Percentiles rank a stretch among this genome's conserved stretches.
Evolutionary conservation across 176 grass and related monocot genomes (phyloP).

Genomic region (Phragmites australis): DNA sequence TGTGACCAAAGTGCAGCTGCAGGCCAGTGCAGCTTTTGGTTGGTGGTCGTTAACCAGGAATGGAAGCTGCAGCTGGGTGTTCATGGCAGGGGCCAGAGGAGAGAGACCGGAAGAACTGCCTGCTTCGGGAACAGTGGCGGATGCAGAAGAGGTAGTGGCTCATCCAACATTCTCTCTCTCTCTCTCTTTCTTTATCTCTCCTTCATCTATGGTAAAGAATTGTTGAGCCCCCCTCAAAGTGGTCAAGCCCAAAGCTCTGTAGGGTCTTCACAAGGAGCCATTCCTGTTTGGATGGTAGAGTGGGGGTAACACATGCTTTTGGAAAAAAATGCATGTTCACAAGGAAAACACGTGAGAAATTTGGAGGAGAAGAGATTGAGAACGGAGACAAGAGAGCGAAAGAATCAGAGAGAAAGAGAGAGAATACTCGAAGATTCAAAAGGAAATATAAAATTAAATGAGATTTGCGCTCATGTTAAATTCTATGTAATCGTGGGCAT

Average conservation of each 20-base stretch:
- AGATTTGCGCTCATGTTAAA: not conserved
- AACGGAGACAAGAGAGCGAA: too few relatives aligned
- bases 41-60: constrained; percentile 23
- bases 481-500: not conserved
- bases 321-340: too few relatives aligned
- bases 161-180: not conserved
- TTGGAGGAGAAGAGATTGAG: too few relatives aligned
- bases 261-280: not conserved
- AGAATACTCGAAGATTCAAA: not conserved
- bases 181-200: not conserved
- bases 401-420: too few relatives aligned
- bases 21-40: not conserved
- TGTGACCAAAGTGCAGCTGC: constrained; percentile 15
- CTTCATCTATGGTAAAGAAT: too few relatives aligned
- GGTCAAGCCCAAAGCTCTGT: too few relatives aligned
- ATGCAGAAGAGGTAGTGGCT: not conserved
- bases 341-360: too few relatives aligned
- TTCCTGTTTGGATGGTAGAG: too few relatives aligned
- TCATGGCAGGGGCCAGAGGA: not conserved
- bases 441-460: not conserved
- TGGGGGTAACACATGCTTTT: too few relatives aligned
- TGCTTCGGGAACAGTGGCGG: not conserved
- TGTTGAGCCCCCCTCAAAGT: too few relatives aligned
- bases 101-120: not conserved
- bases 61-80: constrained; percentile 31